Evolutionary conservation across 805 yeast genomes (phyloP).

Genomic region (Spathaspora gorwiae): DNA sequence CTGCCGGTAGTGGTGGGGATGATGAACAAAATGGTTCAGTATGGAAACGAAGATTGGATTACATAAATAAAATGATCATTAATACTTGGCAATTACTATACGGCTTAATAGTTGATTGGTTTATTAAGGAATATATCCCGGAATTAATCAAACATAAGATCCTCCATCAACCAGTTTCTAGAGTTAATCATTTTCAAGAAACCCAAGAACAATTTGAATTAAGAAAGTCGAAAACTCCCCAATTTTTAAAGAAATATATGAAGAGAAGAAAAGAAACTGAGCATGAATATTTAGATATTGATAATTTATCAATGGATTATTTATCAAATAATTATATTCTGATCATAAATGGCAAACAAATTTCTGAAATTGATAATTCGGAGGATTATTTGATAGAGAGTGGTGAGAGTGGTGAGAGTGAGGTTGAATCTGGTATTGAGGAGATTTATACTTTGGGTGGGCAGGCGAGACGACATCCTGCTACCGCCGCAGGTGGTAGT

Average conservation of each 20-base stretch:
- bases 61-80: conserved; percentile 15
- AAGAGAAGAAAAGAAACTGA: conserved; percentile 13
- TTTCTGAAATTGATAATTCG: conserved; percentile 37
- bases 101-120: conserved; percentile 13
- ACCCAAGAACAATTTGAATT: conserved; percentile 13
- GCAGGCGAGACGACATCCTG: background rate
- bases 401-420: conserved; percentile 11
- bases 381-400: conserved; percentile 19
- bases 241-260: conserved; percentile 22
- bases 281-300: conserved; percentile 9
- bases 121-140: conserved; percentile 7
- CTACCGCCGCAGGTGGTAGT: background rate
- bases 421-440: conserved; percentile 11
- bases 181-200: background rate
- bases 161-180: background rate
- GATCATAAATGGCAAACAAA: conserved; percentile 20
- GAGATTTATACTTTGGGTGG: background rate
- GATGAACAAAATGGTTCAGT: conserved; percentile 12
- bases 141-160: conserved; percentile 1
- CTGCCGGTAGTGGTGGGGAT: background rate
- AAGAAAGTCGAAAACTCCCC: conserved; percentile 20
- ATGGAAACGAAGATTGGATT: conserved; percentile 15
- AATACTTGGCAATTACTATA: conserved; percentile 18
- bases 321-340: conserved; percentile 17
- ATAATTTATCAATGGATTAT: conserved; percentile 14